These are phyloP conservation scores for Lentinula boryana DNA, from an alignment of 768 basidiomycete genomes.

Conservation along the genomic window DNA sequence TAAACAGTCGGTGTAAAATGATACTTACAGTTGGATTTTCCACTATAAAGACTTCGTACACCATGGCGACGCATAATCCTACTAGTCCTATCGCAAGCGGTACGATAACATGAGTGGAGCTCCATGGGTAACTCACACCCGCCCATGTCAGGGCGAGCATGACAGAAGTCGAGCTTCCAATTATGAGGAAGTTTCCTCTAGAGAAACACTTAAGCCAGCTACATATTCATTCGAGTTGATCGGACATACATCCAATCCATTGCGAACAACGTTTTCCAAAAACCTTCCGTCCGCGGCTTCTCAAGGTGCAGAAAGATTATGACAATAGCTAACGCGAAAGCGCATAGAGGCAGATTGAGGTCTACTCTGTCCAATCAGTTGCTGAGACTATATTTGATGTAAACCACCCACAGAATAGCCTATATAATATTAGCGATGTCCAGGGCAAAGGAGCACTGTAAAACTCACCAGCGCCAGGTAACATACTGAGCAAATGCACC, in stretches of 20 bases:
- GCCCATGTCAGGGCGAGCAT: constrained; percentile 6
- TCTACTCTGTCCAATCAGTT: too few species aligned
- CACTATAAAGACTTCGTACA: neutral
- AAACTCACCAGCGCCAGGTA: neutral
- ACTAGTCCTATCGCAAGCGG: neutral
- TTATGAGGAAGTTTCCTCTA: neutral
- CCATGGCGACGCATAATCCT: neutral
- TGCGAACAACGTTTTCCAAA: neutral
- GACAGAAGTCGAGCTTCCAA: neutral
- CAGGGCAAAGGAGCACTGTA: neutral
- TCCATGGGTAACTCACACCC: constrained; percentile 7
- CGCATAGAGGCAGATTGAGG: neutral
- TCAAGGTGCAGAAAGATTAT: neutral
- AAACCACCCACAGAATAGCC: too few species aligned
- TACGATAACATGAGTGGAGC: neutral
- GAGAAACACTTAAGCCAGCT: constrained; percentile 1
- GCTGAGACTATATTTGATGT: too few species aligned
- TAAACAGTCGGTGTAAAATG: neutral
- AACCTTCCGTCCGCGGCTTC: neutral
- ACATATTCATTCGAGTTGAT: neutral
- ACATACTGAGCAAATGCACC: neutral
- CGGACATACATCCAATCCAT: constrained; percentile 2
- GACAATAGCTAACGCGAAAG: neutral
- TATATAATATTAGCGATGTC: neutral
- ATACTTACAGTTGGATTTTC: neutral